Conservation (phyloP, 805 yeast genomes). For the Saturnispora dispora region DNA sequence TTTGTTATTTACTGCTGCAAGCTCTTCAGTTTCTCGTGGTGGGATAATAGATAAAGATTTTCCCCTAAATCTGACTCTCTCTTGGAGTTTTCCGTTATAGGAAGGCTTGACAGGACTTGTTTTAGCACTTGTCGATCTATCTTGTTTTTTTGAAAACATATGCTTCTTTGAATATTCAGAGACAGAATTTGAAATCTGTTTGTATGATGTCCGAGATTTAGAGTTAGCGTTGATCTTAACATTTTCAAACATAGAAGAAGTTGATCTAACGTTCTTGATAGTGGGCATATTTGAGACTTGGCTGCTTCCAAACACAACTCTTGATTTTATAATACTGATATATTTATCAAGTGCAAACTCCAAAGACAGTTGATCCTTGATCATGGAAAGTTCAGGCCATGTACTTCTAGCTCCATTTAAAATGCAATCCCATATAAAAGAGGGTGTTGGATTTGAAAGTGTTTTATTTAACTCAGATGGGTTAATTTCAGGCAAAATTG, state of each 20-base stretch:
- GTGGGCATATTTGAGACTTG: slow-evolving; percentile 3
- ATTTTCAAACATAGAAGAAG: slow-evolving; percentile 1
- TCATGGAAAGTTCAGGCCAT: slow-evolving; percentile 85
- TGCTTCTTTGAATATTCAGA: background rate
- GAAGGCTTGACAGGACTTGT: background rate
- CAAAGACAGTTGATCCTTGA: slow-evolving; percentile 80
- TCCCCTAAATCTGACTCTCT: background rate
- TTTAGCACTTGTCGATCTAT: background rate
- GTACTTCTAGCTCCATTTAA: slow-evolving; percentile 84
- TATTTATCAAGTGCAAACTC: slow-evolving; percentile 82
- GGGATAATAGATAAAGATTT: background rate
- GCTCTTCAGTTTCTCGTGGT: background rate
- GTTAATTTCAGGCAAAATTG: slow-evolving; percentile 73
- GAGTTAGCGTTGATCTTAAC: background rate
- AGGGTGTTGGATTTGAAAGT: slow-evolving; percentile 74
- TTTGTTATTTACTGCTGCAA: too few relatives aligned
- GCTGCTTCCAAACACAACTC: slow-evolving; percentile 36
- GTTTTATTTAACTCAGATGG: slow-evolving; percentile 51
- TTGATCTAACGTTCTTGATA: slow-evolving; percentile 3
- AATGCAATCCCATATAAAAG: slow-evolving; percentile 58
- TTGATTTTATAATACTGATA: slow-evolving; percentile 56
- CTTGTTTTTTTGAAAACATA: background rate
- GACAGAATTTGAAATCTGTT: background rate
- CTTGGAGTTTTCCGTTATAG: background rate
- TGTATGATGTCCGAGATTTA: background rate